Percentiles rank a stretch among this genome's conserved stretches.
phyloP scores from a whole-genome alignment of 2,329 filamentous ascomycete species.

The Ceratocystis lukuohia region DNA sequence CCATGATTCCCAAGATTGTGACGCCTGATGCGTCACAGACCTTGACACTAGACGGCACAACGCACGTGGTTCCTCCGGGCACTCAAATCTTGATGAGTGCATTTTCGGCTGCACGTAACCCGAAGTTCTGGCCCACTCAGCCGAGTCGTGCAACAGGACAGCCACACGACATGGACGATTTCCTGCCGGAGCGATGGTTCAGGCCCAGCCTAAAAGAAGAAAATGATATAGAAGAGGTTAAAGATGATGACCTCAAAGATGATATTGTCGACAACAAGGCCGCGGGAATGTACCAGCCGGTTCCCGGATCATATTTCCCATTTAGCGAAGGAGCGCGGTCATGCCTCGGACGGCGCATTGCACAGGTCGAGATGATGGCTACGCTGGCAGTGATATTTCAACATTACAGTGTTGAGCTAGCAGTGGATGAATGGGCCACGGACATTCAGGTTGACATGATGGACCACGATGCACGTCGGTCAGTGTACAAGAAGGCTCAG shows the following conservation, averaged over 20 bases:
- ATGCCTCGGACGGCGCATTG: slow-evolving; percentile 45
- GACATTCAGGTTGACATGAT: slow-evolving; percentile 42
- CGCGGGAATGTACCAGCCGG: slow-evolving; percentile 43
- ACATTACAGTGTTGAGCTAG: slow-evolving; percentile 55
- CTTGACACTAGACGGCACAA: slow-evolving; percentile 44
- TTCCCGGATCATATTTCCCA: slow-evolving; percentile 42
- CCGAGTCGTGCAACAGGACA: slow-evolving; percentile 33
- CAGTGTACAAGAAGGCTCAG: slow-evolving; percentile 49
- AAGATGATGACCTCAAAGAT: background rate
- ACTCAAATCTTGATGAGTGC: slow-evolving; percentile 43
- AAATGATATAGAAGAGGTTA: slow-evolving; percentile 20
- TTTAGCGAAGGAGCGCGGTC: slow-evolving; percentile 46
- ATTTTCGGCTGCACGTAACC: slow-evolving; percentile 50
- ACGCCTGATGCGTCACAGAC: slow-evolving; percentile 37
- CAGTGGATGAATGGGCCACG: slow-evolving; percentile 45
- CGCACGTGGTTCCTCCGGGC: slow-evolving; percentile 43
- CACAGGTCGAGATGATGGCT: slow-evolving; percentile 45
- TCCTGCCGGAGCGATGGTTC: slow-evolving; percentile 62
- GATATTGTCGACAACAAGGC: slow-evolving; percentile 20
- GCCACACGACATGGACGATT: slow-evolving; percentile 50
- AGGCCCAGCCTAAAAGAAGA: slow-evolving; percentile 22
- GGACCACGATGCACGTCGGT: slow-evolving; percentile 33
- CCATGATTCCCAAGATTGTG: slow-evolving; percentile 57
- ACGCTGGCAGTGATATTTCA: slow-evolving; percentile 42
- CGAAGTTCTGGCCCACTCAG: slow-evolving; percentile 53